A percentile compares a stretch with the other conserved stretches of the same genome.
Evolutionary conservation across 2,329 filamentous ascomycete genomes (phyloP).

Genomic region (Colletotrichum shisoi): DNA sequence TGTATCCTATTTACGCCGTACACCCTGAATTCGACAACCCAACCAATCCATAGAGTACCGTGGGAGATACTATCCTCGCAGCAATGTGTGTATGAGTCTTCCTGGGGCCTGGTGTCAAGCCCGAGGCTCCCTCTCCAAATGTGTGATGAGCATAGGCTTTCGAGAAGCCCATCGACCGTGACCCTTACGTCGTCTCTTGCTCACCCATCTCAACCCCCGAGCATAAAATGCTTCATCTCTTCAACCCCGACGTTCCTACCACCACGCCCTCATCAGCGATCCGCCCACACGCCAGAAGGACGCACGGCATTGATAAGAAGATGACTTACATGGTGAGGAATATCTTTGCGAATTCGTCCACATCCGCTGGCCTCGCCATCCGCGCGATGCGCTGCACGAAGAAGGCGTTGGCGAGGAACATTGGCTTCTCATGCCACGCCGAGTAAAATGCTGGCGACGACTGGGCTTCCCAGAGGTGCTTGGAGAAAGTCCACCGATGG

Average conservation of each 20-base stretch:
- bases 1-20: too few species aligned
- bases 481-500: conserved; percentile 51
- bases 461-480: conserved; percentile 54
- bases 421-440: conserved; percentile 55
- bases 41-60: too few species aligned
- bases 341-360: conserved; percentile 52
- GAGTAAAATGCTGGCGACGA: conserved; percentile 54
- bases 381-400: conserved; percentile 50
- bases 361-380: conserved; percentile 49
- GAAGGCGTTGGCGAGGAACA: conserved; percentile 49
- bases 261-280: neutral
- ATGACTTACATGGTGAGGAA: conserved; percentile 51
- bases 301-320: neutral
- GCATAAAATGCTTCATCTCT: conserved; percentile 40
- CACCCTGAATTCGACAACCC: too few species aligned
- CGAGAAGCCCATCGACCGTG: neutral
- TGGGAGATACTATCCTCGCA: too few species aligned
- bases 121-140: neutral
- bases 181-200: neutral
- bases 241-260: conserved; percentile 37
- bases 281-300: neutral
- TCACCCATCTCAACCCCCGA: conserved; percentile 14
- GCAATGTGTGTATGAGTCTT: too few species aligned
- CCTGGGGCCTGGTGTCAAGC: too few species aligned
- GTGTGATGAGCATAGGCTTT: too few species aligned